Base-by-base conservation (phyloP, 1,139 yeast genomes). In the Nadsonia commutata region DNA sequence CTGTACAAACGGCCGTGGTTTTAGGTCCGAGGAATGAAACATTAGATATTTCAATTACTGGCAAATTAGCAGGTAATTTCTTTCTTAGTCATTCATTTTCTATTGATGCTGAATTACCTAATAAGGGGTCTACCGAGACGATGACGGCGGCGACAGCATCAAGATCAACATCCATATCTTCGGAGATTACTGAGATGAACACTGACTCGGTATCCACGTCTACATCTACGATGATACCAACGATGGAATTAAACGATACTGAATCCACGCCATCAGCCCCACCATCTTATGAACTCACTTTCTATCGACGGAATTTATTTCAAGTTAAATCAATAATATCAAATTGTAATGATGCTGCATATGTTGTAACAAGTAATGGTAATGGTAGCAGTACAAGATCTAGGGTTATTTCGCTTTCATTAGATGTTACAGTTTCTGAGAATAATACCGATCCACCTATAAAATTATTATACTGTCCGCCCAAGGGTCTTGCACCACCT, bases 301-400 rank as follows among this genome's bases (percentile, higher is more conserved):
- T 58, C 43, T 57, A 57, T 42, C 52, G 61, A 19, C 49, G 62
- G 8, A 58, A 58, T 40, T 48, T 58, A 37, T 57, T 58, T 38
- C 60, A 57, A 43, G 57, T 58, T 9, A 49, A 51, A 11, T 57
- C 58, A n/a, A 49, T 52, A 1, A 52, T 57, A 3, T 48, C 53
- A 11, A 56, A 56, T 41, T 54, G 58, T 16, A 55, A 52, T 36
- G 49, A 49, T 27, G 62, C 59, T 1, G 51, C 49, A 3, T 56
- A 53, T 40, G 58, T 56, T 2, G 38, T 18, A n/a, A n/a, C 18
- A 20, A 55, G 49, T n/a, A 48, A 49, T 31, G 22, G 53, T 2
- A 50, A 49, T 18, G 52, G 53, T 37, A 47, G 52, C 1, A 38
- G 45, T 22, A 45, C 46, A 38, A 39, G 51, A 38, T 54, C 56